Conservation (phyloP, 371 early-diverging fungal genomes). For the Mucor plumbeus region DNA sequence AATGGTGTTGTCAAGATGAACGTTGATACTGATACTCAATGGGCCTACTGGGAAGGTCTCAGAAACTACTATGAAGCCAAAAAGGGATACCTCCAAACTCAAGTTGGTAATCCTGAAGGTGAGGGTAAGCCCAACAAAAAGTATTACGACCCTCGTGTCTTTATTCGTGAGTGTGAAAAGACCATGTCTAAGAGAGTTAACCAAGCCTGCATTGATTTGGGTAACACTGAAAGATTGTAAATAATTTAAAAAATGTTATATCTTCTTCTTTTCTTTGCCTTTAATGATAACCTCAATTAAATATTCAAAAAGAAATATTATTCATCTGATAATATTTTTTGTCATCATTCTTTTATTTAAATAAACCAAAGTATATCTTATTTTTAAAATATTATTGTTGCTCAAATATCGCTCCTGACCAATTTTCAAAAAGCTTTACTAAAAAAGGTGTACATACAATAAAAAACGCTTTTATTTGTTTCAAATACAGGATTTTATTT, state of each 20-base stretch:
- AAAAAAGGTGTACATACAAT: too few relatives aligned
- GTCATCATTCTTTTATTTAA: not conserved
- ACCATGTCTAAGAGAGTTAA: constrained; percentile 80
- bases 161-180: constrained; percentile 87
- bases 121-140: constrained; percentile 94
- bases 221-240: constrained; percentile 76
- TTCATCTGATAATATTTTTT: not conserved
- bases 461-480: too few relatives aligned
- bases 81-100: constrained; percentile 81
- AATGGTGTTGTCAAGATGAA: constrained; percentile 95
- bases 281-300: not conserved
- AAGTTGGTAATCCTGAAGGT: constrained; percentile 94
- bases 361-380: not conserved
- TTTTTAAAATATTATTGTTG: too few relatives aligned
- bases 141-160: constrained; percentile 92
- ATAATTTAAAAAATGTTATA: constrained; percentile 16
- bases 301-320: not conserved
- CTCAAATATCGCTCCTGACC: too few relatives aligned
- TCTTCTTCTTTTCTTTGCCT: not conserved
- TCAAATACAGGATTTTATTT: too few relatives aligned
- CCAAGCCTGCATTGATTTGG: constrained; percentile 79
- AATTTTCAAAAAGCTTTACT: too few relatives aligned
- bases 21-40: constrained; percentile 84
- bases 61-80: constrained; percentile 72
- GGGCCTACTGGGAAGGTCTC: constrained; percentile 82